Evolutionary conservation across 2,329 filamentous ascomycete species (phyloP).

Genomic region (Corinectria fuckeliana): DNA sequence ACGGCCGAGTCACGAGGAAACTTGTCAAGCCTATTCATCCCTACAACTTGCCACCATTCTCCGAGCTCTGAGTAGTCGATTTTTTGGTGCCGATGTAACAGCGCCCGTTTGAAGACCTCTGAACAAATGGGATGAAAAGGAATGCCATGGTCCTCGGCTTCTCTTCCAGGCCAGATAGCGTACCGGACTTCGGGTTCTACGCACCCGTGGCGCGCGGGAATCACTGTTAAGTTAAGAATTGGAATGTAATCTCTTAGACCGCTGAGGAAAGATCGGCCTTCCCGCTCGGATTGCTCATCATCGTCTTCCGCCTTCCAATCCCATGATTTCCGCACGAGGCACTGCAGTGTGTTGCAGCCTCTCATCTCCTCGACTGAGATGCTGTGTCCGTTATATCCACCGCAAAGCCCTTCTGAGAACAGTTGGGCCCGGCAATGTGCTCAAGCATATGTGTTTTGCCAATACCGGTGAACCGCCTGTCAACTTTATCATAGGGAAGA

Average conservation of each 20-base stretch:
- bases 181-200: background rate
- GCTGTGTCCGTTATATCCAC: constrained; percentile 31
- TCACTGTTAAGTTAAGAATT: constrained; percentile 5
- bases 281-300: constrained; percentile 34
- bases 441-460: constrained; percentile 20
- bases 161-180: constrained; percentile 7
- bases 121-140: constrained; percentile 41
- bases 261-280: constrained; percentile 23
- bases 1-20: constrained; percentile 23
- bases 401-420: background rate
- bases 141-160: constrained; percentile 12
- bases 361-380: constrained; percentile 36
- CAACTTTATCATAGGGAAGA: background rate
- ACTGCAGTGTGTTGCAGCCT: constrained; percentile 37
- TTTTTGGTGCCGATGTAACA: constrained; percentile 10
- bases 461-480: constrained; percentile 9
- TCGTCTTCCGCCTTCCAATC: constrained; percentile 19
- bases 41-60: constrained; percentile 9
- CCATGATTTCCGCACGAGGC: constrained; percentile 29
- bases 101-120: constrained; percentile 39
- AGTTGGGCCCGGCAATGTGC: constrained; percentile 34
- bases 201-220: constrained; percentile 20
- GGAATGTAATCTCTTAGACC: constrained; percentile 28
- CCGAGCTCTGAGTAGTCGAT: constrained; percentile 26
- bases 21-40: constrained; percentile 12